A percentile compares a stretch with the other conserved stretches of the same genome.
These are phyloP conservation scores for Euclidium syriacum DNA, from an alignment of 345 rosid species.

Conservation along the genomic window DNA sequence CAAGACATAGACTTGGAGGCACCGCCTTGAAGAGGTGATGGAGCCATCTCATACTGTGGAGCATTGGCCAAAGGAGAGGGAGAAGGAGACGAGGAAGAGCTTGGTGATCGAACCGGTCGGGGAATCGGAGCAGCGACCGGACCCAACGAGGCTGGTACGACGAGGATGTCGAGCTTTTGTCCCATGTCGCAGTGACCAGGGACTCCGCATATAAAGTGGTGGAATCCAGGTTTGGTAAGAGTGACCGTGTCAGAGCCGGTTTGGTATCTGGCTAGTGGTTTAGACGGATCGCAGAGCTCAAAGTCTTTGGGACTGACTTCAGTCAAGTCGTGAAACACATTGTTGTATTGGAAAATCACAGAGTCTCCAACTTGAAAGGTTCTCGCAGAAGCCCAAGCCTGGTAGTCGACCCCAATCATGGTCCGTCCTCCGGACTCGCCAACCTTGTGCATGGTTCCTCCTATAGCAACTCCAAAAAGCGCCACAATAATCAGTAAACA, in stretches of 20 bases:
- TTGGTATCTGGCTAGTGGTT: neutral
- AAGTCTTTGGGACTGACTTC: slow-evolving; percentile 6
- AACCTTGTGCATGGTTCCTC: neutral
- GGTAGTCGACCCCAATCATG: neutral
- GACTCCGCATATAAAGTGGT: slow-evolving; percentile 1
- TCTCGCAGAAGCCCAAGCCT: slow-evolving; percentile 9
- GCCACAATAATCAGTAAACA: neutral
- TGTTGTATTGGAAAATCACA: slow-evolving; percentile 7
- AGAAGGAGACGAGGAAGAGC: too few relatives aligned
- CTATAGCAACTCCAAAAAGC: neutral
- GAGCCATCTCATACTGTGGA: too few relatives aligned
- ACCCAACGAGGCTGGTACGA: too few relatives aligned
- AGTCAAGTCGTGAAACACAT: neutral
- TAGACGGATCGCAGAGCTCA: neutral
- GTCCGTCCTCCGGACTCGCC: neutral
- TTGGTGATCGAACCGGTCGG: too few relatives aligned
- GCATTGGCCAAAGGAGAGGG: too few relatives aligned
- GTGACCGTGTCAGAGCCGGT: neutral
- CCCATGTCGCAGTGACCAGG: neutral
- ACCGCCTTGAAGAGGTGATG: too few relatives aligned
- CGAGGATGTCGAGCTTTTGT: too few relatives aligned
- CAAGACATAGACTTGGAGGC: too few relatives aligned
- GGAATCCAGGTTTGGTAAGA: slow-evolving; percentile 7
- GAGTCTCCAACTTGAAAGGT: slow-evolving; percentile 18
- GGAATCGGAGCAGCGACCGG: too few relatives aligned